Evolutionary conservation across 352 stramenopile species (phyloP), one percentile per base, ranked within the genome.

Genomic region (Pythium vanterpoolii): DNA sequence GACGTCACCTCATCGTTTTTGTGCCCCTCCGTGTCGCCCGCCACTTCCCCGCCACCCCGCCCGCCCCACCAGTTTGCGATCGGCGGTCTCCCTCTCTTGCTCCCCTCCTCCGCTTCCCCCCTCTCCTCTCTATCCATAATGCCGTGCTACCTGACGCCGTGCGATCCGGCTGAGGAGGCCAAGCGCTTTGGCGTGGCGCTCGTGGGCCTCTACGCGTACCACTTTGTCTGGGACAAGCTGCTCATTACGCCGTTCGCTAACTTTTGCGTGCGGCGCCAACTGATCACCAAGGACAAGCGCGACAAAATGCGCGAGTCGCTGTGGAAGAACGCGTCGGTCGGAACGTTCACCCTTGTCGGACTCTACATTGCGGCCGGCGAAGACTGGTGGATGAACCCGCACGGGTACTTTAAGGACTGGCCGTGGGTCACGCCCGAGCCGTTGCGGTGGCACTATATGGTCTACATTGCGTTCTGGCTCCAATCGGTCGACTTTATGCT

Each of bases 401-500:
- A 76, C 21, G 69, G 69, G 27, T 92, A 90, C 68, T 92, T 85
- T 46, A 70, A 64, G 33, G 69, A 72, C 16, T 92, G 76, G 54
- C 83, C 83, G 43, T 73, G 68, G 39, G 43, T 54, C 21, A 48
- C 77, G 40, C 73, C 64, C 34, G 83, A 92, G 72, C 28, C 39
- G 10, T 63, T 84, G 56, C 78, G 76, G 64, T 92, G 83, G 83
- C 88, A 92, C 77, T 92, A 92, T 70, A 90, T 90, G 79, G 77
- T 90, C 65, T 92, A 92, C 72, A 72, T 90, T 46, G 66, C 73
- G 60, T 92, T 86, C 64, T 92, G 83, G 83, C 56, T 92, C 63
- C 83, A 92, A 69, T 83, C 79, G 66, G 83, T 89, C 62, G 83
- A 90, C 70, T 90, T 89, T 50, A 87, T 92, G 80, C 83, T 92